Percentiles rank a stretch among this genome's conserved stretches.
Evolutionary conservation across 257 asterid species (phyloP).

Genomic region (Sherardia arvensis): DNA sequence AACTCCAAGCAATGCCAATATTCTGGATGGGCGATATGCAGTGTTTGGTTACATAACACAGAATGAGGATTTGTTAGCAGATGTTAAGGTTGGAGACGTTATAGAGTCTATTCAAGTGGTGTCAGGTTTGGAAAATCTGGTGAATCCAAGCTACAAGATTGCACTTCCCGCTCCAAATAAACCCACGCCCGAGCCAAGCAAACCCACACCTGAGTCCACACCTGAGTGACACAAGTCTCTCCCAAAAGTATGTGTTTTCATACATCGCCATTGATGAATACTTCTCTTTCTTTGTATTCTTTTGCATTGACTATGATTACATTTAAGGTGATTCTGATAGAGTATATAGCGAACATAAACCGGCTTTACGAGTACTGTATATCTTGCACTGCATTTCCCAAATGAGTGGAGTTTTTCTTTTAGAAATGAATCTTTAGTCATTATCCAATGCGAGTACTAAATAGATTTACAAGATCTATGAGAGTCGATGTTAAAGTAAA

Average conservation of each 20-base stretch:
- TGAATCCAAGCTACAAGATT: constrained; percentile 93
- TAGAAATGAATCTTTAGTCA: no score
- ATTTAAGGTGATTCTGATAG: not conserved
- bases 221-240: not conserved
- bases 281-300: constrained; percentile 8
- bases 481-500: no score
- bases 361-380: not conserved
- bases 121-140: constrained; percentile 85
- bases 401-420: not conserved
- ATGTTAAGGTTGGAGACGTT: constrained; percentile 92
- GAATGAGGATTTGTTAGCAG: constrained; percentile 82
- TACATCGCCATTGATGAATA: not conserved
- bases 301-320: not conserved
- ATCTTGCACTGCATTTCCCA: not conserved
- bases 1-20: constrained; percentile 97
- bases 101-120: constrained; percentile 86
- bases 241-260: not conserved
- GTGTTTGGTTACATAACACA: constrained; percentile 84
- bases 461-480: no score
- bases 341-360: not conserved
- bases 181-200: not conserved
- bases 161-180: constrained; percentile 20
- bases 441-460: not conserved
- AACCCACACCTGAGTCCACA: not conserved
- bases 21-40: constrained; percentile 85